These are phyloP conservation scores for Chalaropsis ovoidea DNA, from an alignment of 2,329 filamentous ascomycete genomes.

Conservation along the genomic window DNA sequence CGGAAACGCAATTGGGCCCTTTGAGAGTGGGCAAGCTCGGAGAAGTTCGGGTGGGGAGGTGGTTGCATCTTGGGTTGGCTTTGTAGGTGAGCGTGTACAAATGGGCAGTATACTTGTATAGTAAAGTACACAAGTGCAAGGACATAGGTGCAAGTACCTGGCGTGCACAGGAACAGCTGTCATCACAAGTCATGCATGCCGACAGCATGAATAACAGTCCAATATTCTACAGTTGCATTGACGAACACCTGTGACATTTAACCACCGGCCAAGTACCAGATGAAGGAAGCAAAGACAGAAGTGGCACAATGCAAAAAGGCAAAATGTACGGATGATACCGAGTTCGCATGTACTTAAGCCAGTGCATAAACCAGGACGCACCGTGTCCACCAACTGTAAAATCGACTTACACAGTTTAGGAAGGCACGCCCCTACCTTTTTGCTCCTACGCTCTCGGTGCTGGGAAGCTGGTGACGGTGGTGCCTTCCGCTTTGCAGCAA, in stretches of 20 bases:
- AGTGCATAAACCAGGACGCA: not conserved
- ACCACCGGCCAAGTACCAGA: not conserved
- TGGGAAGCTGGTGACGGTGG: slow-evolving; percentile 1
- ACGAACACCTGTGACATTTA: slow-evolving; percentile 5
- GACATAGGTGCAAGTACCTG: no score
- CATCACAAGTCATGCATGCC: not conserved
- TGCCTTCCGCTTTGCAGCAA: not conserved
- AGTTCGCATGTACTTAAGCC: not conserved
- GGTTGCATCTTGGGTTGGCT: no score
- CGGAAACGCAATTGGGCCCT: no score
- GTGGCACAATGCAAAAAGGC: not conserved
- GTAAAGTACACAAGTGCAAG: no score
- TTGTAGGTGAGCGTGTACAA: no score
- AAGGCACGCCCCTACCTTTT: slow-evolving; percentile 1
- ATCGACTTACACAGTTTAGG: slow-evolving; percentile 1
- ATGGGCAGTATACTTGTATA: no score
- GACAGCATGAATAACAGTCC: not conserved
- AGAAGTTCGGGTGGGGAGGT: no score
- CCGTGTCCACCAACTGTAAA: not conserved
- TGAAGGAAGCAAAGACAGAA: not conserved
- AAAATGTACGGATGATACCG: not conserved
- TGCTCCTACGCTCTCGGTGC: not conserved
- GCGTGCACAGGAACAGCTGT: not conserved
- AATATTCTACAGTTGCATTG: not conserved
- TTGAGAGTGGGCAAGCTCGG: no score